phyloP scores from a whole-genome alignment of 441 rosid genomes.

The Syzygium malaccense region DNA sequence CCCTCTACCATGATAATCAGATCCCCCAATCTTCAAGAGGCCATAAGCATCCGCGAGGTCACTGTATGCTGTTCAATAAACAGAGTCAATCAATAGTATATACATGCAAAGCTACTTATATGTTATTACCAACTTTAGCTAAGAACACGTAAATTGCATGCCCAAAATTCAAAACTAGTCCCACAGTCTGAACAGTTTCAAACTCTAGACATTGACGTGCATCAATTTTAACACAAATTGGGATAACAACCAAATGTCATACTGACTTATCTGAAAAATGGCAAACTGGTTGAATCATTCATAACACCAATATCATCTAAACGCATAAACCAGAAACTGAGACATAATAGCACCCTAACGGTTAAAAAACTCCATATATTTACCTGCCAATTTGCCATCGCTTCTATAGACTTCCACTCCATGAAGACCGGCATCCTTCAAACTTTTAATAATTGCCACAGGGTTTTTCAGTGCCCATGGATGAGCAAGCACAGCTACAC shows the following conservation, averaged over 20 bases:
- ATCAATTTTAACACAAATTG: not conserved
- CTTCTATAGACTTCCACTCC: slow-evolving; percentile 89
- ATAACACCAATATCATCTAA: not conserved
- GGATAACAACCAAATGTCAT: not conserved
- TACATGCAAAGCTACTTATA: not conserved
- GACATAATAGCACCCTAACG: not conserved
- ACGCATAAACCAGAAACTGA: not conserved
- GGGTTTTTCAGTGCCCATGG: slow-evolving; percentile 97
- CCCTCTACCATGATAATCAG: slow-evolving; percentile 88
- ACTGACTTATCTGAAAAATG: not conserved
- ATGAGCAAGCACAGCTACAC: slow-evolving; percentile 91
- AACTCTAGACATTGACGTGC: not conserved
- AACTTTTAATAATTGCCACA: slow-evolving; percentile 39
- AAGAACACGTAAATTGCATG: not conserved
- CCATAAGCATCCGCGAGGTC: slow-evolving; percentile 70
- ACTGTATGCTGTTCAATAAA: slow-evolving; percentile 45
- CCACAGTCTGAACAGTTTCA: not conserved
- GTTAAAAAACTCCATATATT: not conserved
- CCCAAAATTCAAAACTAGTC: not conserved
- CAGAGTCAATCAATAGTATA: not conserved
- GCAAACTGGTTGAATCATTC: not conserved
- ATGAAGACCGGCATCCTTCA: slow-evolving; percentile 84
- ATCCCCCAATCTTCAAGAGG: slow-evolving; percentile 89
- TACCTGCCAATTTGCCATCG: slow-evolving; percentile 76
- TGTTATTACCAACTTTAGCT: not conserved